Conservation (phyloP, 179 eudicot species). For the Corrigiola litoralis region DNA sequence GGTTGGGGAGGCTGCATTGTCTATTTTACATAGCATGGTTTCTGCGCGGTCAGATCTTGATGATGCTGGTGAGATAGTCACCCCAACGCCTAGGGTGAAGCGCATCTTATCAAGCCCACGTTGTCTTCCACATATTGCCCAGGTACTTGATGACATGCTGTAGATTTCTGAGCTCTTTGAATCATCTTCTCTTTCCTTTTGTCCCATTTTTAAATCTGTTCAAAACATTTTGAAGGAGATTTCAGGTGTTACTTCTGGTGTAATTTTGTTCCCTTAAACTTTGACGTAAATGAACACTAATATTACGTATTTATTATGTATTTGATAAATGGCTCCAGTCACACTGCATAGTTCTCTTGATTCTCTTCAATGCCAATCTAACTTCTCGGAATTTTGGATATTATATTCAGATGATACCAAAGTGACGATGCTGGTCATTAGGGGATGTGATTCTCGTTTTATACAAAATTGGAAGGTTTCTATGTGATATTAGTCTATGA, state of each 20-base stretch:
- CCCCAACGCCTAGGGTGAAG: constrained; percentile 97
- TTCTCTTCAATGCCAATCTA: too few species aligned
- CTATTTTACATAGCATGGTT: constrained; percentile 95
- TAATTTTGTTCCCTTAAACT: background rate
- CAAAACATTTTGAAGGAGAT: background rate
- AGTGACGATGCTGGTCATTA: too few species aligned
- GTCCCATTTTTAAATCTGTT: background rate
- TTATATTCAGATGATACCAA: too few species aligned
- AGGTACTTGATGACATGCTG: constrained; percentile 37
- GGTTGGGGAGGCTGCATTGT: constrained; percentile 91
- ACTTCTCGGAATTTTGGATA: too few species aligned
- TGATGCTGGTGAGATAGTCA: constrained; percentile 99
- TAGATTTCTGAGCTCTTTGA: background rate
- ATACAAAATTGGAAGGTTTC: too few species aligned
- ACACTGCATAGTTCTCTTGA: too few species aligned
- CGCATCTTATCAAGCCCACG: constrained; percentile 94
- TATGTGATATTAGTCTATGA: too few species aligned
- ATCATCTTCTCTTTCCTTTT: background rate
- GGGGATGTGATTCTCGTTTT: too few species aligned
- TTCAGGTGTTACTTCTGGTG: background rate
- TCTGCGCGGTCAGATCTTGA: constrained; percentile 96
- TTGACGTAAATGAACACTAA: too few species aligned
- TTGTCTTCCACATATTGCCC: constrained; percentile 96
- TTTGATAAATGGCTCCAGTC: too few species aligned
- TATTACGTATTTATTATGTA: too few species aligned